phyloP scores from a whole-genome alignment of 768 basidiomycete species.

The Hypholoma fasciculare region DNA sequence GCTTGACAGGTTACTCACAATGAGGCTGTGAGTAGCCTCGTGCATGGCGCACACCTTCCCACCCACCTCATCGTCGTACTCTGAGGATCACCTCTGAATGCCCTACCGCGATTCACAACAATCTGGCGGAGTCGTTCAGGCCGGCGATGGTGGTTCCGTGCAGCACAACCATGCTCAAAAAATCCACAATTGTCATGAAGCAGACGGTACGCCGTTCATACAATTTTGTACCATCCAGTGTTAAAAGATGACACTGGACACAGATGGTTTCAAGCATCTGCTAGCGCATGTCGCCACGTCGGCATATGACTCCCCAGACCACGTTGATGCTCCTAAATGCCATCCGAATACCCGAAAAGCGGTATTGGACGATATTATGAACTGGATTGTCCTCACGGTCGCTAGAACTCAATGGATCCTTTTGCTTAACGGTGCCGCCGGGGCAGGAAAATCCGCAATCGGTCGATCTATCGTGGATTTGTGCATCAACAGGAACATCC shows the following conservation, averaged over 20 bases:
- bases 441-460: slow-evolving; percentile 23
- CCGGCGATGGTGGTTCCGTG: too few relatives aligned
- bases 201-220: too few relatives aligned
- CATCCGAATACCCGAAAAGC: neutral
- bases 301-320: neutral
- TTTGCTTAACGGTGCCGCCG: slow-evolving; percentile 23
- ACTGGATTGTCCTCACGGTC: neutral
- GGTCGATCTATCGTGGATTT: slow-evolving; percentile 21
- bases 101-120: too few relatives aligned
- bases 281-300: neutral
- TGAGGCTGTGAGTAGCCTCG: too few relatives aligned
- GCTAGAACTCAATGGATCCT: neutral
- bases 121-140: too few relatives aligned
- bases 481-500: slow-evolving; percentile 9
- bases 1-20: too few relatives aligned
- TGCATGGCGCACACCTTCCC: too few relatives aligned
- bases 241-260: neutral
- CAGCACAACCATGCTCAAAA: too few relatives aligned
- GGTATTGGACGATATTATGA: neutral
- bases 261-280: neutral
- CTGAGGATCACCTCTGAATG: too few relatives aligned
- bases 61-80: too few relatives aligned
- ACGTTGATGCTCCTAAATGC: neutral
- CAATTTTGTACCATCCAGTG: too few relatives aligned
- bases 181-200: too few relatives aligned